phyloP scores from a whole-genome alignment of 495 filamentous ascomycete genomes.

The Letharia columbiana region DNA sequence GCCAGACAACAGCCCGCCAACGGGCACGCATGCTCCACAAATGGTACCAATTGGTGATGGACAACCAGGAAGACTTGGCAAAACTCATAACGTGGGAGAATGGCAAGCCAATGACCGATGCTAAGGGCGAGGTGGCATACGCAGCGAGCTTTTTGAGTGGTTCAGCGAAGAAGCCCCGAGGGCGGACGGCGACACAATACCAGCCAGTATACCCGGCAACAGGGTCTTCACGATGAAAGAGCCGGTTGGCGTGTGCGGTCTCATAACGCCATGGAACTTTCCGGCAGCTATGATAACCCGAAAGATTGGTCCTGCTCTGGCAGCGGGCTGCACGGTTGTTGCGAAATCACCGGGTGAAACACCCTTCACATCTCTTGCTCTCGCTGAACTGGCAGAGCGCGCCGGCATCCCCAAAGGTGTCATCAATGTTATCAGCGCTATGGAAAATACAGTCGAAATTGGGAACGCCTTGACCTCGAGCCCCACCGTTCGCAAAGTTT shows the following conservation, averaged over 20 bases:
- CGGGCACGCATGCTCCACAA: conserved; percentile 72
- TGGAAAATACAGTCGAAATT: conserved; percentile 62
- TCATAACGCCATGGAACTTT: conserved; percentile 98
- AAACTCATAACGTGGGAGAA: conserved; percentile 83
- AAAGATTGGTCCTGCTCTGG: conserved; percentile 79
- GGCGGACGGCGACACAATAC: conserved; percentile 66
- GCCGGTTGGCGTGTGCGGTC: conserved; percentile 85
- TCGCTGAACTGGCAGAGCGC: conserved; percentile 72
- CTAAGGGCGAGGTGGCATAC: conserved; percentile 63
- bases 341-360: conserved; percentile 81
- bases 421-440: conserved; percentile 69
- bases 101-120: conserved; percentile 63
- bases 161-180: conserved; percentile 69
- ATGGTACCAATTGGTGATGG: conserved; percentile 86
- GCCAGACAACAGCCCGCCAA: conserved; percentile 66
- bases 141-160: conserved; percentile 72
- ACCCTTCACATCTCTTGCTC: conserved; percentile 71
- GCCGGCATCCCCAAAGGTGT: conserved; percentile 82
- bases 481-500: conserved; percentile 69
- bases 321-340: conserved; percentile 77
- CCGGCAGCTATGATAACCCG: conserved; percentile 88
- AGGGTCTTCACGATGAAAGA: conserved; percentile 73
- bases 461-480: conserved; percentile 65
- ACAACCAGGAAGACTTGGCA: conserved; percentile 80
- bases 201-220: conserved; percentile 57